These are phyloP conservation scores for Beauveria caledonica DNA, from an alignment of 2,329 filamentous ascomycete species.

Conservation along the genomic window DNA sequence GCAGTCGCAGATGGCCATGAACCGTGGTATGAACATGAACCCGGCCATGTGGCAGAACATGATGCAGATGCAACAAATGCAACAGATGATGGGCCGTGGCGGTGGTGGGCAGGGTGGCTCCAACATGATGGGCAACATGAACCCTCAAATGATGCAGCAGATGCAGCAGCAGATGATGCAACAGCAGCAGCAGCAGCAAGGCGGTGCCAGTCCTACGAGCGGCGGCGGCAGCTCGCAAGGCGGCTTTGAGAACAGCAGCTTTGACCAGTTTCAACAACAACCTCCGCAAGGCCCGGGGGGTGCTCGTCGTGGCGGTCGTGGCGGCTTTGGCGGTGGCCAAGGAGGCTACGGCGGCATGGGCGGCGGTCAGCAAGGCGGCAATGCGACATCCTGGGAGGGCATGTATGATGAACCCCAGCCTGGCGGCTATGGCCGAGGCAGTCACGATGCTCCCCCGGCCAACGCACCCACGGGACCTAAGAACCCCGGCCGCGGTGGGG, in stretches of 20 bases:
- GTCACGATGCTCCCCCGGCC: constrained; percentile 39
- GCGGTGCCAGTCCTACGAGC: constrained; percentile 7
- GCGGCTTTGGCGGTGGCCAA: constrained; percentile 9
- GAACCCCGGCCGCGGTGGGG: constrained; percentile 76
- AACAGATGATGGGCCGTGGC: constrained; percentile 41
- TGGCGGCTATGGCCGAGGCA: constrained; percentile 32
- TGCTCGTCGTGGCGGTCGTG: constrained; percentile 10
- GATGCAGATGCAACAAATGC: constrained; percentile 69
- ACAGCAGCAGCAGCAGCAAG: constrained; percentile 15
- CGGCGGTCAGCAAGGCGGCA: constrained; percentile 37
- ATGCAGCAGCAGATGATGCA: constrained; percentile 23
- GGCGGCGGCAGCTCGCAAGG: constrained; percentile 20
- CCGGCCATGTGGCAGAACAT: constrained; percentile 69
- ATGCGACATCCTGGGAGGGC: constrained; percentile 87
- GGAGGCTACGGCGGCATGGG: constrained; percentile 20
- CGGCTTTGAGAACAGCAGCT: constrained; percentile 10
- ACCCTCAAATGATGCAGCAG: constrained; percentile 50
- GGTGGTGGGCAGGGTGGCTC: constrained; percentile 27
- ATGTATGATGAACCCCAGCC: constrained; percentile 96
- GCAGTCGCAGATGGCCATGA: constrained; percentile 89
- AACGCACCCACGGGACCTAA: constrained; percentile 86
- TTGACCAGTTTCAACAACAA: constrained; percentile 14
- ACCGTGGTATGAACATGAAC: constrained; percentile 63
- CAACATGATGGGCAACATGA: constrained; percentile 36
- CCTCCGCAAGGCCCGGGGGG: constrained; percentile 6